Evolutionary conservation across 371 early-diverging fungal species (phyloP).

Genomic region (Apophysomyces trapeziformis): DNA sequence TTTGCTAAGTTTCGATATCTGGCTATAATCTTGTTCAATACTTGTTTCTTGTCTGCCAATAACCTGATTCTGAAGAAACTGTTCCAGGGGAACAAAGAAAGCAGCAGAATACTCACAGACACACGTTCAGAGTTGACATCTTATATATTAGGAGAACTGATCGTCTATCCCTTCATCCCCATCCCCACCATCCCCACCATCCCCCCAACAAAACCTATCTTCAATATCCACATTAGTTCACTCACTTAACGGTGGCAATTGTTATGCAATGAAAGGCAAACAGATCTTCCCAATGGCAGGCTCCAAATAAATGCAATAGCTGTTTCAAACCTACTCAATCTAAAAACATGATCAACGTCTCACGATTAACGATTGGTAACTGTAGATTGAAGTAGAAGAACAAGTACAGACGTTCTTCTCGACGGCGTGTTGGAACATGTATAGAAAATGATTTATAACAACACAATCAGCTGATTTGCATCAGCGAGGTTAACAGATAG

Average conservation of each 20-base stretch:
- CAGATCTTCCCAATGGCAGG: neutral
- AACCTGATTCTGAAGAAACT: neutral
- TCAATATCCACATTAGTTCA: neutral
- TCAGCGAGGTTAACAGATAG: too few relatives aligned
- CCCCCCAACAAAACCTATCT: too few relatives aligned
- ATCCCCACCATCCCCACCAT: neutral
- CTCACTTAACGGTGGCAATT: constrained; percentile 1
- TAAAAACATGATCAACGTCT: neutral
- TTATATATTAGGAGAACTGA: constrained; percentile 1
- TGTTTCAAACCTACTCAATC: neutral
- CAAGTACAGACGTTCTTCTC: too few relatives aligned
- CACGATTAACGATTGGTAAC: neutral
- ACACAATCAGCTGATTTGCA: too few relatives aligned
- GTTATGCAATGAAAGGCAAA: neutral
- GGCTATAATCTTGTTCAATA: constrained; percentile 7
- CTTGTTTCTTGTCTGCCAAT: constrained; percentile 8
- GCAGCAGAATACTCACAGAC: neutral
- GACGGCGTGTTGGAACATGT: too few relatives aligned
- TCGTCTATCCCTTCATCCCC: neutral
- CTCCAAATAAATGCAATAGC: neutral
- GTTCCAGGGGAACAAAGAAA: neutral
- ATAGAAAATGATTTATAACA: too few relatives aligned
- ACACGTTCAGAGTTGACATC: constrained; percentile 6
- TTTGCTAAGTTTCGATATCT: constrained; percentile 2
- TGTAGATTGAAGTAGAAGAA: too few relatives aligned